Evolutionary conservation across 192 early-diverging fungal genomes (phyloP).

Genomic region (Coemansia sp.): DNA sequence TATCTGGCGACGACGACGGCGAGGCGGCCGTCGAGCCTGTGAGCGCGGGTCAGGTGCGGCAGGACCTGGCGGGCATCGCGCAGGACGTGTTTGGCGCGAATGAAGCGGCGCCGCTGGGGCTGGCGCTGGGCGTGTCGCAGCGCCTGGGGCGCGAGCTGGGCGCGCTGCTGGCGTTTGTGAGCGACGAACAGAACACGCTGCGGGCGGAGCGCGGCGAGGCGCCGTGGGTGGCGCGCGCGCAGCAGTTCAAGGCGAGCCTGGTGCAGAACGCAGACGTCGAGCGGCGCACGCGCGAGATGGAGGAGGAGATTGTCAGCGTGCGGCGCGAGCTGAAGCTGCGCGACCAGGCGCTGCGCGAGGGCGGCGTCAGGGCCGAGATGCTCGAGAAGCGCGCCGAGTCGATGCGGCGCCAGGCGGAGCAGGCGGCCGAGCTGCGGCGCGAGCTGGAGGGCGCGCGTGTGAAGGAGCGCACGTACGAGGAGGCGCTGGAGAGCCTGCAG

Average conservation of each 20-base stretch:
- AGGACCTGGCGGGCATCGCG: conserved; percentile 21
- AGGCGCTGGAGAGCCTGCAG: conserved; percentile 68
- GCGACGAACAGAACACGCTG: conserved; percentile 2
- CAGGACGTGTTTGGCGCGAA: conserved; percentile 35
- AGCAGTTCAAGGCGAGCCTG: conserved; percentile 75
- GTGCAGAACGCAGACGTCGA: conserved; percentile 79
- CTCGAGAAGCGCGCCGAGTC: conserved; percentile 77
- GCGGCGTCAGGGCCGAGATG: conserved; percentile 69
- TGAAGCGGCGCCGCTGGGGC: conserved; percentile 16
- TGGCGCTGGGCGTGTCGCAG: conserved; percentile 19
- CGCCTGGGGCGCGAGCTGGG: conserved; percentile 21
- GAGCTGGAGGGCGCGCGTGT: conserved; percentile 57
- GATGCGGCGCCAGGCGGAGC: conserved; percentile 67
- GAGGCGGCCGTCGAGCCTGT: not conserved
- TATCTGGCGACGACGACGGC: not conserved
- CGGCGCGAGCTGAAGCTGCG: conserved; percentile 77
- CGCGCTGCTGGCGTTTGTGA: conserved; percentile 12
- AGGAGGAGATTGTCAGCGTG: conserved; percentile 76
- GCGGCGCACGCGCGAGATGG: conserved; percentile 69
- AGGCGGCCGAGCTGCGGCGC: conserved; percentile 59
- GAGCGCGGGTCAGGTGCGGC: conserved; percentile 6
- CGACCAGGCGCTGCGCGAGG: conserved; percentile 80
- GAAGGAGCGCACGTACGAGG: conserved; percentile 69
- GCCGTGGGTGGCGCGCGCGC: conserved; percentile 82
- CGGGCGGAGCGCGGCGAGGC: conserved; percentile 35